A percentile compares a stretch with the other conserved stretches of the same genome.
phyloP scores from a whole-genome alignment of 192 early-diverging fungal genomes.

The Backusella macrospora region DNA sequence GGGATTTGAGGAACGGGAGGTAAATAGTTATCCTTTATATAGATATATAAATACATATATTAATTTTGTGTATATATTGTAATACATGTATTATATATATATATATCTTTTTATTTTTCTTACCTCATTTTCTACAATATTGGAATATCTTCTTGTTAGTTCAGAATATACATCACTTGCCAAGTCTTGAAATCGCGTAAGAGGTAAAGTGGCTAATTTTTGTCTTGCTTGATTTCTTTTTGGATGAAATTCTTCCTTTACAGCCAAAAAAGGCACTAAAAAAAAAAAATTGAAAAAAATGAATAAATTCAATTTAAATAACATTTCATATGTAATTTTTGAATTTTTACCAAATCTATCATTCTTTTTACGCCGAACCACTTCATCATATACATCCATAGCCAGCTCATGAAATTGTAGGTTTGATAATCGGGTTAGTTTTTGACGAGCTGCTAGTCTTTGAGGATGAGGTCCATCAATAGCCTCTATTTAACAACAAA shows the following conservation, averaged over 20 bases:
- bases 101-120: neutral
- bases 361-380: slow-evolving; percentile 69
- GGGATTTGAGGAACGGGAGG: slow-evolving; percentile 28
- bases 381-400: slow-evolving; percentile 95
- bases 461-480: slow-evolving; percentile 36
- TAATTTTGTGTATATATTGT: neutral
- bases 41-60: no score
- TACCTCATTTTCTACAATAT: slow-evolving; percentile 28
- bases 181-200: slow-evolving; percentile 86
- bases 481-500: slow-evolving; percentile 37
- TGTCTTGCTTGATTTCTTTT: slow-evolving; percentile 96
- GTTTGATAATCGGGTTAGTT: slow-evolving; percentile 76
- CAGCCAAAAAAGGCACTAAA: slow-evolving; percentile 78
- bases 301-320: neutral
- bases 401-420: slow-evolving; percentile 91
- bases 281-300: slow-evolving; percentile 21
- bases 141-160: slow-evolving; percentile 64
- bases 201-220: slow-evolving; percentile 89
- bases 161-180: slow-evolving; percentile 87
- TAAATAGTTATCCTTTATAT: slow-evolving; percentile 7
- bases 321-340: no score
- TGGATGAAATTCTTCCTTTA: slow-evolving; percentile 87
- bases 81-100: neutral
- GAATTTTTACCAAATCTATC: slow-evolving; percentile 55
- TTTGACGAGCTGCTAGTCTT: slow-evolving; percentile 66